Evolutionary conservation across 1,139 yeast species (phyloP), one percentile per base, ranked within the genome.

Genomic region (Debaryomyces sp.): DNA sequence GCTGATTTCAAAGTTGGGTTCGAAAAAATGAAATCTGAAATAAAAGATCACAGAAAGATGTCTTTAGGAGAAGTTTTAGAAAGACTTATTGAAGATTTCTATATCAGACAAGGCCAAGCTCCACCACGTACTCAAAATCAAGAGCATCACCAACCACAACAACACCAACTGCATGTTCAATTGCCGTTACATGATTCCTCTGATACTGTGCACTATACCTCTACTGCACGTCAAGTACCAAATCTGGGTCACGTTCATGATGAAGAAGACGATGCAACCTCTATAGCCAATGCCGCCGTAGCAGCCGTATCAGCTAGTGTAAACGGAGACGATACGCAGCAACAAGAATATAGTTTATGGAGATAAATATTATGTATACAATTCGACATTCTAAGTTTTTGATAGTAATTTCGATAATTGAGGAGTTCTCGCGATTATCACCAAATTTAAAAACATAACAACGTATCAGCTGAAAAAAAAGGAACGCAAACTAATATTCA

Each of bases 311-410:
- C 70, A 4, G 56, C 68, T 1, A 59, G 64, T 1, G 72, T 65
- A 2, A 61, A 61, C 15, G 64, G 55, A 1, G 70, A 64, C 15
- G 66, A 61, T 33, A 59, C 67, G 1, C 69, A 62, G 41, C 73
- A 64, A 32, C 74, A 70, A 51, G 73, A 68, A 49, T 71, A 70
- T 52, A 66, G 67, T 51, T 59, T 71, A 30, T 71, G 75, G 75
- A 55, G 75, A 45, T 70, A 48, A 52, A 17, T n/a, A 22, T 21
- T 35, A 37, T 37, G n/a, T 37, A 26, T 23, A 37, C 24, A 24
- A 22, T 22, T 13, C 23, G 13, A 37, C 41, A 37, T n/a, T 23
- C n/a, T 15, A 12, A 27, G 13, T 27, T 37, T 7, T 12, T 21
- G 10, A 13, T 18, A 13, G 21, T 37, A 15, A 23, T 22, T 9